These are phyloP conservation scores for Akanthomyces dipterigenus DNA, from an alignment of 2,329 filamentous ascomycete species.

Conservation along the genomic window DNA sequence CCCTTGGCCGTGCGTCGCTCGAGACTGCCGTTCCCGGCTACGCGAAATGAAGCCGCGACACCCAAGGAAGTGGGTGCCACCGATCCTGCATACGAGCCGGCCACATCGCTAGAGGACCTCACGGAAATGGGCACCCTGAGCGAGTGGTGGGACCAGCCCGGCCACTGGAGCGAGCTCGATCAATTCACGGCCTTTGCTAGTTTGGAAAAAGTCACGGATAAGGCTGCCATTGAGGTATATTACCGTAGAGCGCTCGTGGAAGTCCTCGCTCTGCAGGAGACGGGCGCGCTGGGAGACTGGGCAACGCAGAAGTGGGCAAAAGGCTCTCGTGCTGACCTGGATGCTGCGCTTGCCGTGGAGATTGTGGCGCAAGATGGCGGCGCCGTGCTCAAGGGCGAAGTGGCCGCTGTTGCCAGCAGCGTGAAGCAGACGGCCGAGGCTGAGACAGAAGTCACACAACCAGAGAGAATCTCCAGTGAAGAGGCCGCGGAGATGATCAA, in stretches of 20 bases:
- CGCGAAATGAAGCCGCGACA: slow-evolving; percentile 26
- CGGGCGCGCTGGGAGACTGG: slow-evolving; percentile 24
- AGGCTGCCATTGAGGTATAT: slow-evolving; percentile 39
- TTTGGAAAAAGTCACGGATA: slow-evolving; percentile 33
- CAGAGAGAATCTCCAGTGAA: slow-evolving; percentile 24
- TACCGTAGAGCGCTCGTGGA: slow-evolving; percentile 47
- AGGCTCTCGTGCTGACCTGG: slow-evolving; percentile 27
- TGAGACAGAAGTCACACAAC: slow-evolving; percentile 17
- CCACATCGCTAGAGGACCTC: slow-evolving; percentile 37
- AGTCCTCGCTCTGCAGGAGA: slow-evolving; percentile 36
- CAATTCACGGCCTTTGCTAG: slow-evolving; percentile 39
- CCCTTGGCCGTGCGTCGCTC: slow-evolving; percentile 23
- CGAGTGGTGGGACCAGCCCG: slow-evolving; percentile 48
- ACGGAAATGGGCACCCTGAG: slow-evolving; percentile 40
- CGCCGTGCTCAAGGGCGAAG: slow-evolving; percentile 33
- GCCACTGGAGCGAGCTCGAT: slow-evolving; percentile 44
- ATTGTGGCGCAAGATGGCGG: slow-evolving; percentile 35
- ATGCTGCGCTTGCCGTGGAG: slow-evolving; percentile 28
- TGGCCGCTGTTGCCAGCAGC: slow-evolving; percentile 25
- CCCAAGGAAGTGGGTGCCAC: slow-evolving; percentile 25
- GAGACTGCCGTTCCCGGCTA: slow-evolving; percentile 27
- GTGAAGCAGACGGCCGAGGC: slow-evolving; percentile 23
- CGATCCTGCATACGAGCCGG: slow-evolving; percentile 40
- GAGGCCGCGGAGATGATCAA: slow-evolving; percentile 37
- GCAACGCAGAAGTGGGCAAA: slow-evolving; percentile 27